These are phyloP conservation scores for Schizothecium vesticola DNA, from an alignment of 495 filamentous ascomycete species.

Conservation along the genomic window DNA sequence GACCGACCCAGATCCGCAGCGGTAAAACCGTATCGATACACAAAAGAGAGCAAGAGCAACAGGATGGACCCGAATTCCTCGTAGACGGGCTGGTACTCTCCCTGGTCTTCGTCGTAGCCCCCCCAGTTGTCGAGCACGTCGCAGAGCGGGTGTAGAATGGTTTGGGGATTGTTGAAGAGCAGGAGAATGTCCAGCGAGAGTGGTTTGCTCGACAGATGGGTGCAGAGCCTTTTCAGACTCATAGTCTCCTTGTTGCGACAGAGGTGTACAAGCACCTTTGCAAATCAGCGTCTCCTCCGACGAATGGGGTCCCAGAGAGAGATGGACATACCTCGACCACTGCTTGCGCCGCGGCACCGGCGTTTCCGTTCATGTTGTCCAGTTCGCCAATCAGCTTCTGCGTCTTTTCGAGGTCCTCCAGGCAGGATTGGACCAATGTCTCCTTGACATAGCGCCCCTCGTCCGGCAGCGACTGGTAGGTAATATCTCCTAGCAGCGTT, in stretches of 20 bases:
- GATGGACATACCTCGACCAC: slow-evolving; percentile 61
- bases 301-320: not conserved
- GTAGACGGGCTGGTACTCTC: slow-evolving; percentile 92
- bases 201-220: slow-evolving; percentile 70
- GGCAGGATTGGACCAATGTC: slow-evolving; percentile 66
- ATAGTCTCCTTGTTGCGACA: slow-evolving; percentile 85
- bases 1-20: slow-evolving; percentile 59
- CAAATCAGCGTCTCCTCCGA: not conserved
- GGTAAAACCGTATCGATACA: slow-evolving; percentile 74
- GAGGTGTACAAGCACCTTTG: slow-evolving; percentile 67
- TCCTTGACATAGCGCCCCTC: slow-evolving; percentile 73
- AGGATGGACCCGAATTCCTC: slow-evolving; percentile 92
- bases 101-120: slow-evolving; percentile 85
- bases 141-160: slow-evolving; percentile 78
- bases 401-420: slow-evolving; percentile 61
- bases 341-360: slow-evolving; percentile 78
- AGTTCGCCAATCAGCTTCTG: slow-evolving; percentile 73
- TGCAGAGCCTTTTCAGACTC: slow-evolving; percentile 80
- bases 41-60: slow-evolving; percentile 73
- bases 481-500: slow-evolving; percentile 74
- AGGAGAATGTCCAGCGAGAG: slow-evolving; percentile 78
- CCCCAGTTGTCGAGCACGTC: slow-evolving; percentile 79
- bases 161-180: slow-evolving; percentile 71
- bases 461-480: slow-evolving; percentile 72
- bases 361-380: slow-evolving; percentile 92